Base-by-base conservation (phyloP, 768 basidiomycete genomes). In the Hygrophorus pudorinus region DNA sequence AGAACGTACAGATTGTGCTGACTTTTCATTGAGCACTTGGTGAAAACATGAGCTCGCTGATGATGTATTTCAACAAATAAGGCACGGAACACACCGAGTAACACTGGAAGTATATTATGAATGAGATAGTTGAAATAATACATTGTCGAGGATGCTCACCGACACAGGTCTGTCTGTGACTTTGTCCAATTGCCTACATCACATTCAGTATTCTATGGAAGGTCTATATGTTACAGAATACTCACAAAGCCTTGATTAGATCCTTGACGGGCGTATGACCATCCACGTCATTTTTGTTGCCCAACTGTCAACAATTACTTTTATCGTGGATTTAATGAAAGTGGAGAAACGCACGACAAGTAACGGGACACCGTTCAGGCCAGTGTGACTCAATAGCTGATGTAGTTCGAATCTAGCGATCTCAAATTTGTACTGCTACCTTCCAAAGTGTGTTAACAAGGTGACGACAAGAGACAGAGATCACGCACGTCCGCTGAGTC, bases 11-110 rank as follows among this genome's bases (percentile, higher is more conserved):
- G 66, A 58, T 96, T 96, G 61, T 96, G 90, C 61, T 88, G 85
- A 56, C 81, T 92, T 63, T 92, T 93, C 84, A 94, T 93, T 2
- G 90, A 96, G 59, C 91, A 94, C 92, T 96, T 24, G 24, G n/a
- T 7, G 53, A 1, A 38, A 37, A 17, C 38, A 27, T 12, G 13
- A 7, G 38, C 32, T 27, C 17, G 18, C 49, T 34, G 45, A 48
- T 17, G 12, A 36, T 4, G 29, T 27, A 13, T 5, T 7, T 40
- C 38, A 36, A 29, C 29, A 27, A n/a, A 35, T 9, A 17, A 34
- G 10, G n/a, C n/a, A 40, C 17, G 33, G 8, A 4, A 53, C 78
- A 47, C 62, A 87, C 85, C 50, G 85, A 88, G 57, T 88, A 89
- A 53, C 85, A 88, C 85, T 88, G 47, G 12, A 44, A 44, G 32